phyloP scores from a whole-genome alignment of 208 protist species.

The Crithidia acanthocephali region DNA sequence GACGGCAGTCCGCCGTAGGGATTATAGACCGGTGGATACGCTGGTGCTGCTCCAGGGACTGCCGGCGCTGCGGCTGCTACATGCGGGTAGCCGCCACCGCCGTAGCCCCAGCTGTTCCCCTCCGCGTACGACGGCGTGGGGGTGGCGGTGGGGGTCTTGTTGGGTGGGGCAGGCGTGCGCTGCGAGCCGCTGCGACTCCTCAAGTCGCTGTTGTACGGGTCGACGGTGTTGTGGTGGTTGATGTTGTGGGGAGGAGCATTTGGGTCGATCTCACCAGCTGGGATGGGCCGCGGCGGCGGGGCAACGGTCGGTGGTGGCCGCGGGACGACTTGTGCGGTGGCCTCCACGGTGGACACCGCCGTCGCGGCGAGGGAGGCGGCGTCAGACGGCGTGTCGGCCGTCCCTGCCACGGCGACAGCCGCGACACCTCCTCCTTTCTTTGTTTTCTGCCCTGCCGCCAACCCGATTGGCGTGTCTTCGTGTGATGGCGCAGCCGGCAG shows the following conservation, averaged over 20 bases:
- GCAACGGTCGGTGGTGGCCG: neutral
- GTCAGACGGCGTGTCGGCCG: neutral
- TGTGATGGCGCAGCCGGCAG: neutral
- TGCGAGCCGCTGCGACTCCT: neutral
- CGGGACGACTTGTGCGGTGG: neutral
- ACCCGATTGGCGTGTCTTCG: neutral
- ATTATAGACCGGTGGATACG: conserved; percentile 1
- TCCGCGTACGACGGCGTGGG: conserved; percentile 9
- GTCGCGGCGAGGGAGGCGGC: neutral
- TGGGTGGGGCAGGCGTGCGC: neutral
- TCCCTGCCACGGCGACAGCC: neutral
- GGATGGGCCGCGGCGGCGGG: conserved; percentile 9
- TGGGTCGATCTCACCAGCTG: conserved; percentile 13
- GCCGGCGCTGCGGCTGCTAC: neutral
- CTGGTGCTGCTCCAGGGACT: neutral
- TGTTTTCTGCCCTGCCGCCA: neutral
- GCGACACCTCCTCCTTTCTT: neutral
- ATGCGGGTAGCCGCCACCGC: neutral
- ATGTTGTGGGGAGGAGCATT: neutral
- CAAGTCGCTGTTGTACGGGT: neutral
- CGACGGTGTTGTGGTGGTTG: neutral
- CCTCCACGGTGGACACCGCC: neutral
- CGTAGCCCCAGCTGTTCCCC: conserved; percentile 9
- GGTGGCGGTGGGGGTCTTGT: neutral
- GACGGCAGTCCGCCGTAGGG: neutral